Evolutionary conservation across 2,329 filamentous ascomycete species (phyloP).

Genomic region (Teratosphaeria zuluensis): DNA sequence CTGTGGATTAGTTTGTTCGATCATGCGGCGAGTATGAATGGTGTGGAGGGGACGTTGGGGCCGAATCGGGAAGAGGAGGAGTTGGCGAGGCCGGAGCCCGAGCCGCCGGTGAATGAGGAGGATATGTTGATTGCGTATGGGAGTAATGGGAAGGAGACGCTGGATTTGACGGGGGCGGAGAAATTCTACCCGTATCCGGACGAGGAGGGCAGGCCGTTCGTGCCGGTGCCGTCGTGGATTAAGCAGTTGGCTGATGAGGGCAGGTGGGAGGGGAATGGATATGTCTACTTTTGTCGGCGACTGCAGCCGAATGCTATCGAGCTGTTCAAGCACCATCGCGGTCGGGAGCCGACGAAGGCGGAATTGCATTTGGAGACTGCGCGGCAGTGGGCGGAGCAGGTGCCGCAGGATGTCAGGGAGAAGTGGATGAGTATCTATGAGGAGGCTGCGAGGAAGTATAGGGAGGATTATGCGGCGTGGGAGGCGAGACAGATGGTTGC

Average conservation of each 20-base stretch:
- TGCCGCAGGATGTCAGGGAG: slow-evolving; percentile 13
- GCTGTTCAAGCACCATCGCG: slow-evolving; percentile 16
- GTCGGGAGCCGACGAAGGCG: slow-evolving; percentile 17
- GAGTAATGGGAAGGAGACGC: slow-evolving; percentile 7
- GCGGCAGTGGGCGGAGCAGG: slow-evolving; percentile 16
- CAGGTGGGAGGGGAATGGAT: slow-evolving; percentile 17
- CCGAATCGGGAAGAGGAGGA: not conserved
- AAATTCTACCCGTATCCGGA: not conserved
- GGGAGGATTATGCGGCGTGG: slow-evolving; percentile 19
- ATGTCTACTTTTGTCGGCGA: slow-evolving; percentile 20
- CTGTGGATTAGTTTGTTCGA: slow-evolving; percentile 58
- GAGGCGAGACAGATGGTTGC: slow-evolving; percentile 20
- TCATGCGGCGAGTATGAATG: not conserved
- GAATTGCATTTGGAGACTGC: slow-evolving; percentile 22
- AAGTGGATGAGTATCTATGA: slow-evolving; percentile 21
- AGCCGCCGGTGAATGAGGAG: slow-evolving; percentile 14
- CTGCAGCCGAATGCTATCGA: slow-evolving; percentile 12
- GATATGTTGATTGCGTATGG: slow-evolving; percentile 24
- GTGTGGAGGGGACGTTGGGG: not conserved
- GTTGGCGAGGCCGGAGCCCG: not conserved
- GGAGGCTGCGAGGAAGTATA: slow-evolving; percentile 18
- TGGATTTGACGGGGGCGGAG: not conserved
- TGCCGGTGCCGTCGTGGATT: not conserved
- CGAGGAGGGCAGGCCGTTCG: not conserved
- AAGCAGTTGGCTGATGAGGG: not conserved